Base-by-base conservation (phyloP, 139 green algal genomes). In the Mesotaenium endlicherianum region DNA sequence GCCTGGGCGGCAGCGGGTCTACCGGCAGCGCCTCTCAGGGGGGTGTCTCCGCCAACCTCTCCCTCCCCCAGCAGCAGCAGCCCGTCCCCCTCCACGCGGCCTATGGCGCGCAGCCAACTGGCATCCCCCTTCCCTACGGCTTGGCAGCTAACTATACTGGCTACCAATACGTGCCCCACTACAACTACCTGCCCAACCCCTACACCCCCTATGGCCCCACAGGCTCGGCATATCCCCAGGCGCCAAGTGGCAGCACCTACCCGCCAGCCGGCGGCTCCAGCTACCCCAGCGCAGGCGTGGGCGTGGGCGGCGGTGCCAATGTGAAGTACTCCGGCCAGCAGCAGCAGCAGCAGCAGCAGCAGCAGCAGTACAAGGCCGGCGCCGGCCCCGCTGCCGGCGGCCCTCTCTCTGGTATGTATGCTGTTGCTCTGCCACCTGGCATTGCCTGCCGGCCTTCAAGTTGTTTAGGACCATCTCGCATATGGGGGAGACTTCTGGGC, bases 31-130 rank as follows among this genome's bases (percentile, higher is more conserved):
- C n/a, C n/a, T n/a, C n/a, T n/a, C n/a, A n/a, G n/a, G n/a, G n/a
- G n/a, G n/a, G n/a, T n/a, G n/a, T n/a, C n/a, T n/a, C n/a, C n/a
- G n/a, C n/a, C n/a, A n/a, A n/a, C n/a, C n/a, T n/a, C n/a, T n/a
- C n/a, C n/a, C n/a, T n/a, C n/a, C 57, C 49, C 53, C 77, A 84
- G 57, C 77, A 84, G 36, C 77, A 72, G 64, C 77, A 84, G 44
- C 36, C 77, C 11, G 44, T 76, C 30, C 43, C 57, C 36, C 69
- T 77, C n/a, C 77, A 77, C 14, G 57, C 77, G 1, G 42, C 42
- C 3, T 77, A 77, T 77, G 64, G 31, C 55, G 59, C 77, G 2
- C 77, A 84, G 57, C 77, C 45, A 16, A 26, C 77, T 36, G 57
- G 59, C 47, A 84, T 84, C 16, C 77, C 77, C 38, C 34, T 76